These are phyloP conservation scores for Ogataea dorogensis DNA, from an alignment of 805 yeast genomes.

Conservation along the genomic window DNA sequence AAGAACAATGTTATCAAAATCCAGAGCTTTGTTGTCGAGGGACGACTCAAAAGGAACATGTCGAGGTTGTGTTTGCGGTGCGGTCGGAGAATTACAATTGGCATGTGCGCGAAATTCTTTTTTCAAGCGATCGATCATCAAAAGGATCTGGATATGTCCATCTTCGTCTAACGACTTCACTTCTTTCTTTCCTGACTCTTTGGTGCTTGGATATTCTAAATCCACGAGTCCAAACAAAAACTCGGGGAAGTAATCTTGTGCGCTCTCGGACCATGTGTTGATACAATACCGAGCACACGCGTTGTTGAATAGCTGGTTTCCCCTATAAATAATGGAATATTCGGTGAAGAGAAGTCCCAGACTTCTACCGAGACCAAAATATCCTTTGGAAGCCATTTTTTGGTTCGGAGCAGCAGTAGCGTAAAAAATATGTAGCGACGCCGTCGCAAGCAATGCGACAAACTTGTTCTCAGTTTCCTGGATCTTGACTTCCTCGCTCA, in stretches of 20 bases:
- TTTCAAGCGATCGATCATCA: conserved; percentile 21
- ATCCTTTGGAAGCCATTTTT: conserved; percentile 17
- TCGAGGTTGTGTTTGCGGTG: conserved; percentile 9
- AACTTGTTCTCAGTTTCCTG: conserved; percentile 18
- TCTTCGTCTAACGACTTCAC: conserved; percentile 12
- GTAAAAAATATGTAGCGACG: conserved; percentile 24
- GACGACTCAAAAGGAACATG: conserved; percentile 20
- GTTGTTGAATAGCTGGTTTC: conserved; percentile 15
- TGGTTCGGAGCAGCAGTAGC: conserved; percentile 22
- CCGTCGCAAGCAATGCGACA: conserved; percentile 18
- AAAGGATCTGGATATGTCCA: conserved; percentile 6
- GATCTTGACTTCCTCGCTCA: conserved; percentile 20
- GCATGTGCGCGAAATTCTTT: conserved; percentile 24
- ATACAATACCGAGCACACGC: conserved; percentile 26
- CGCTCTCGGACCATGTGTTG: conserved; percentile 19
- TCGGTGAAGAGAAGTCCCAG: conserved; percentile 21
- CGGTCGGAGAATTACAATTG: conserved; percentile 7
- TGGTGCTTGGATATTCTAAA: conserved; percentile 12
- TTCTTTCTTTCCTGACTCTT: conserved; percentile 6
- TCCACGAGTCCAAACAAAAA: conserved; percentile 24
- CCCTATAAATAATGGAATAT: conserved; percentile 12
- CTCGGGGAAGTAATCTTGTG: conserved; percentile 24
- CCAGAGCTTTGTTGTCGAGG: conserved; percentile 6
- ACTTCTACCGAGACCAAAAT: conserved; percentile 21
- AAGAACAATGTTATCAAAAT: background rate